Evolutionary conservation across 192 early-diverging fungal genomes (phyloP).

Genomic region (Gamsiella multidivaricata): DNA sequence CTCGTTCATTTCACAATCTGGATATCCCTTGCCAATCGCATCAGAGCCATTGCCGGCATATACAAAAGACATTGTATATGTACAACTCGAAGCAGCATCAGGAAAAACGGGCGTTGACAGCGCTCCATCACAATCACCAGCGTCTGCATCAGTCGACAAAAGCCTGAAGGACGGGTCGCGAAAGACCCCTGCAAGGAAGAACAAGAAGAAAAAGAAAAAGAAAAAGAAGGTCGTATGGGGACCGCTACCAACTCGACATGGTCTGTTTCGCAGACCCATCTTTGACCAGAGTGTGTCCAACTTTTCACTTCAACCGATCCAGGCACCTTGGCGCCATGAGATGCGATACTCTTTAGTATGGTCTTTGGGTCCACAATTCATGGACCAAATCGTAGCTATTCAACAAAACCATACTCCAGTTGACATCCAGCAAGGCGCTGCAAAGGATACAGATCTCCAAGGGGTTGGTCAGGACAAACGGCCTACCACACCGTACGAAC

Average conservation of each 20-base stretch:
- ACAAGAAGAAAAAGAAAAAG: slow-evolving; percentile 32
- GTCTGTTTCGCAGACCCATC: not conserved
- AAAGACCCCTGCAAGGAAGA: not conserved
- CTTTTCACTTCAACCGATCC: not conserved
- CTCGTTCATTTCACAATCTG: not conserved
- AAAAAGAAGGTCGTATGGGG: not conserved
- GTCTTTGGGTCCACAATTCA: not conserved
- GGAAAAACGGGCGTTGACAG: not conserved
- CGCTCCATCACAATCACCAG: not conserved
- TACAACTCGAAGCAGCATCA: too few relatives aligned
- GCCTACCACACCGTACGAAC: not conserved
- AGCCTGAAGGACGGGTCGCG: not conserved
- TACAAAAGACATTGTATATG: too few relatives aligned
- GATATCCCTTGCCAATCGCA: slow-evolving; percentile 8
- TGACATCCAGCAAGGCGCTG: not conserved
- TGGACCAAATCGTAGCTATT: not conserved
- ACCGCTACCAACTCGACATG: not conserved
- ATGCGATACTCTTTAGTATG: slow-evolving; percentile 29
- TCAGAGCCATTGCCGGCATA: too few relatives aligned
- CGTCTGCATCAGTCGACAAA: not conserved
- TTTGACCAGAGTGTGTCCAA: slow-evolving; percentile 17
- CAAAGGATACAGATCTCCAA: not conserved
- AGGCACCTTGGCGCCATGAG: slow-evolving; percentile 29
- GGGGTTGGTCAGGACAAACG: too few relatives aligned
- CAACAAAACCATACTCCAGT: not conserved